phyloP scores from a whole-genome alignment of 2,329 filamentous ascomycete species.

The Diplodia scrobiculata region DNA sequence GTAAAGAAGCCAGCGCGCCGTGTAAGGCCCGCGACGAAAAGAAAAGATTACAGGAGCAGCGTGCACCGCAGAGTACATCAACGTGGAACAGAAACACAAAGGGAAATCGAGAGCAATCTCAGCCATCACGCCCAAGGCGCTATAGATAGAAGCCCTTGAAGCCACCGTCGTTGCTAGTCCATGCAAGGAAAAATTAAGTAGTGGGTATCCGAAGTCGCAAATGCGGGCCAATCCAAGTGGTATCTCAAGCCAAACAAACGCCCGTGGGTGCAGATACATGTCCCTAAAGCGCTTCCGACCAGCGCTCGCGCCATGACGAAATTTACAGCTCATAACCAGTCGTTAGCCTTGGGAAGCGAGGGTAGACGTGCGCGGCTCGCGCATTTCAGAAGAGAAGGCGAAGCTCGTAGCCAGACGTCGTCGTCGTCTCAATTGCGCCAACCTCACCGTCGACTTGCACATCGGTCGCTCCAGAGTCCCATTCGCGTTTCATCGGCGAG shows the following conservation, averaged over 20 bases:
- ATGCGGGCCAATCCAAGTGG: slow-evolving; percentile 21
- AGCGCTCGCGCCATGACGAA: slow-evolving; percentile 28
- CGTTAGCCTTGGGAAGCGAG: slow-evolving; percentile 26
- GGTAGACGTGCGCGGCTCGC: slow-evolving; percentile 4
- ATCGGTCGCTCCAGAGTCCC: slow-evolving; percentile 53
- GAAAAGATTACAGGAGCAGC: slow-evolving; percentile 13
- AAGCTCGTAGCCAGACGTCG: slow-evolving; percentile 53
- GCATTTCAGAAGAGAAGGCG: slow-evolving; percentile 50
- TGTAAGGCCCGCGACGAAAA: background rate
- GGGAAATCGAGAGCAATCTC: slow-evolving; percentile 21
- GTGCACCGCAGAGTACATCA: slow-evolving; percentile 20
- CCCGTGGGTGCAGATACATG: slow-evolving; percentile 25
- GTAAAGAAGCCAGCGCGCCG: slow-evolving; percentile 23
- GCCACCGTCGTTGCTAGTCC: slow-evolving; percentile 26
- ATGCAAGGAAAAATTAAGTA: slow-evolving; percentile 25
- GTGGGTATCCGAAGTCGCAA: slow-evolving; percentile 27
- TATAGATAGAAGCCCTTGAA: slow-evolving; percentile 20
- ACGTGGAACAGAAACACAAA: slow-evolving; percentile 14
- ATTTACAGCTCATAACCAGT: slow-evolving; percentile 27
- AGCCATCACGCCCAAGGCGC: slow-evolving; percentile 11
- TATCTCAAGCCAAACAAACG: slow-evolving; percentile 28
- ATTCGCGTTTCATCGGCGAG: slow-evolving; percentile 55
- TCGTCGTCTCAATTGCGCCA: slow-evolving; percentile 47
- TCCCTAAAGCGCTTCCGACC: slow-evolving; percentile 27
- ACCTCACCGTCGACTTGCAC: slow-evolving; percentile 55